Base-by-base conservation (phyloP, 129 eudicot genomes). In the Calendula officinalis region DNA sequence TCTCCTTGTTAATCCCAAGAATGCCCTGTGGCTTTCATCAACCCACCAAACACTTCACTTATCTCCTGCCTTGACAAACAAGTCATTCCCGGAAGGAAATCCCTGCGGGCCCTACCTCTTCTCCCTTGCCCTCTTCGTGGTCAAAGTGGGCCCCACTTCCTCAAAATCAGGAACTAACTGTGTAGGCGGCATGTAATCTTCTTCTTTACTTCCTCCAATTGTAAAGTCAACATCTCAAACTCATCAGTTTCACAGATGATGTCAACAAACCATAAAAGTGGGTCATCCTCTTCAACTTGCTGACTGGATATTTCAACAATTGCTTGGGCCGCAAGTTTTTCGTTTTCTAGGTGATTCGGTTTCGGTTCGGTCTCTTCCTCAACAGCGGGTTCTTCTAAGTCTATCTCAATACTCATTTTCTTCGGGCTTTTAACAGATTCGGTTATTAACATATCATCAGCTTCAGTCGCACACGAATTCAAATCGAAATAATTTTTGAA, bases 21-120 rank as follows among this genome's bases (percentile, higher is more conserved):
- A 77, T 89, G 90, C 6, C 97, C 97, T 2, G 87, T 89, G 4
- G 97, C 95, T 69, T 79, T 77, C 97, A 90, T 90, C 59, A 90
- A 61, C 55, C 95, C 88, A 7, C 90, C 84, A 36, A 85, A 89
- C 39, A 72, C 88, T 64, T 86, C 90, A 16, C 86, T 83, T 60
- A 90, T 84, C 66, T 90, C 95, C 5, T 79, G 88, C 66, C 97
- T 78, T 4, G 91, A 78, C 63, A 90, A 63, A 39, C 95, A 78
- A 10, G 82, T 57, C 22, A 90, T 69, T n/a, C 91, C 95, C 6
- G 95, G 97, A 59, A 90, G 91, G 64, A 90, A 90, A 65, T 90
- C 97, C 74, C 84, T 81, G 52, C 84, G 67, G 41, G 81, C 88
- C 78, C 91, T 86, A 43, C 95, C 97, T 77, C 95, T 86, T 62